Base-by-base conservation (phyloP, 2,329 filamentous ascomycete genomes). In the Ascosphaera aggregata region DNA sequence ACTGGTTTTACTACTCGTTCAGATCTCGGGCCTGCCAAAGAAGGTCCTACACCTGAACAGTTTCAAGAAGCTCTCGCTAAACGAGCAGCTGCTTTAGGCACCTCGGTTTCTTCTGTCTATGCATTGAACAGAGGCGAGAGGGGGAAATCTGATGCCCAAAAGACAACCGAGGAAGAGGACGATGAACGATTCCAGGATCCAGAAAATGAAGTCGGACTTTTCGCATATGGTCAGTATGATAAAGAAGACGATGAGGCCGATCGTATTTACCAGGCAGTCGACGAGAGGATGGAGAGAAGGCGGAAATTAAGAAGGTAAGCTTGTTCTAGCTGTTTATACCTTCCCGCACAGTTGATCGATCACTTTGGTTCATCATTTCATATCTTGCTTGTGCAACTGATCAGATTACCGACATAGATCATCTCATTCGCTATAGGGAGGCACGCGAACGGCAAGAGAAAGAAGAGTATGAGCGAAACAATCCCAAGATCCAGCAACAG, bases 221-320 rank as follows among this genome's bases (percentile, higher is more conserved):
- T 98, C 51, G 85, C 89, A 2, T 86, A 82, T 41, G 89, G 89
- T 27, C 80, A 89, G 49, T 98, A 93, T 62, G 89, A 95, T 56
- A 80, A 89, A 55, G 89, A 98, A 41, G 89, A 98, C 52, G 89
- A 98, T 51, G 91, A 98, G 58, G 89, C 89, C 34, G 89, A 98
- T 60, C 70, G 80, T 51, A 93, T 98, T 51, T 98, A 92, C 63
- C 78, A 85, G 51, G 79, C 82, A 53, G 80, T 98, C 45, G 89
- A 98, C 51, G 89, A 94, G 64, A 86, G 80, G 60, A 95, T 98
- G 86, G 85, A 91, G 47, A 80, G 71, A 60, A 71, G 89, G 47
- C 68, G 89, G 45, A 91, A 78, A 63, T 69, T 70, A 48, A 75
- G 86, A 71, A 81, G 80, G 80, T 86, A 71, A 69, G 78, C 43